These are phyloP conservation scores for Metarhizium guizhouense DNA, from an alignment of 2,329 filamentous ascomycete species.

Conservation along the genomic window DNA sequence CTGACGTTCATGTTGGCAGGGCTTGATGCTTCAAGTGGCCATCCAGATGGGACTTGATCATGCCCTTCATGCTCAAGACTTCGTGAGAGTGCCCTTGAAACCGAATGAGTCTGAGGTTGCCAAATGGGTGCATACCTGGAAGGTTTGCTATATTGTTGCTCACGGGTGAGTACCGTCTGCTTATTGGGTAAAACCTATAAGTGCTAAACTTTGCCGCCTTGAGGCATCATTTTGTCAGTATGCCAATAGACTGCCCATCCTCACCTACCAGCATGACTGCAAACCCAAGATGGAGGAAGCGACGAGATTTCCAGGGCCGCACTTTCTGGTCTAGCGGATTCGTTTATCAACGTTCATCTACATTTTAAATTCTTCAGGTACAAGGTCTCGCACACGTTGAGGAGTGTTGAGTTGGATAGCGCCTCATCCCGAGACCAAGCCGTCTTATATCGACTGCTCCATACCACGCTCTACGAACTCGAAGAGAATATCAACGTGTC, in stretches of 20 bases:
- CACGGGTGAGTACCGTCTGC: background rate
- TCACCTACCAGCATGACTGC: background rate
- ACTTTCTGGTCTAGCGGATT: background rate
- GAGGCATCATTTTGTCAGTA: background rate
- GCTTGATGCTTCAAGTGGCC: conserved; percentile 18
- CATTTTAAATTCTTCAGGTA: background rate
- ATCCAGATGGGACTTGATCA: conserved; percentile 18
- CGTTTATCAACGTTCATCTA: background rate
- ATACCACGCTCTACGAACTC: background rate
- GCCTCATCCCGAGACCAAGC: background rate
- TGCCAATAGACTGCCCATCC: background rate
- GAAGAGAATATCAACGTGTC: background rate
- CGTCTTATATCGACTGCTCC: background rate
- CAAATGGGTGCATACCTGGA: conserved; percentile 7
- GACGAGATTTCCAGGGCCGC: too few relatives aligned
- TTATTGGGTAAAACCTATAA: background rate
- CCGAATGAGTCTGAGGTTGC: conserved; percentile 1
- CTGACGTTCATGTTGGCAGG: conserved; percentile 15
- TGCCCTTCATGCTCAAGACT: conserved; percentile 12
- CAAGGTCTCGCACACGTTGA: background rate
- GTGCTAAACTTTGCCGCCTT: background rate
- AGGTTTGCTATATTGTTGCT: conserved; percentile 5
- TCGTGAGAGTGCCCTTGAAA: conserved; percentile 5
- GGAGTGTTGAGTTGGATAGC: background rate
- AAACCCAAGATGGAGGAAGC: background rate